Evolutionary conservation across 2,329 filamentous ascomycete species (phyloP).

Genomic region (Fonsecaea pedrosoi): DNA sequence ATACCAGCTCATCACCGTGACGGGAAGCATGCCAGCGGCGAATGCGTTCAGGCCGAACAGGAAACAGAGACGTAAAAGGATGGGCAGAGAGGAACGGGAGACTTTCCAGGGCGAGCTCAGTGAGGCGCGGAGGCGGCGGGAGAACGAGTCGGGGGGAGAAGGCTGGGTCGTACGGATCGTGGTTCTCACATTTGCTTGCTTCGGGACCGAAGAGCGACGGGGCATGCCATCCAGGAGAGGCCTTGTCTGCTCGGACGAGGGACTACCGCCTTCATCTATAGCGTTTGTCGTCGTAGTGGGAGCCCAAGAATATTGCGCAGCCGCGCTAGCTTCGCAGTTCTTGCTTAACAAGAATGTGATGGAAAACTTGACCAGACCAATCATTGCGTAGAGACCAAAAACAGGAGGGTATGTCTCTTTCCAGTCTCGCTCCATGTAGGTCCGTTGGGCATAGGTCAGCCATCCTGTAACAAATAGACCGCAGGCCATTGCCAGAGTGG

Average conservation of each 20-base stretch:
- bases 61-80: conserved; percentile 65
- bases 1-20: conserved; percentile 53
- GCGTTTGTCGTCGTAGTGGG: conserved; percentile 18
- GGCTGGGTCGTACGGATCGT: conserved; percentile 21
- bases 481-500: conserved; percentile 66
- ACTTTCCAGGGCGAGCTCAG: conserved; percentile 41
- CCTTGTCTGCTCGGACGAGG: conserved; percentile 31
- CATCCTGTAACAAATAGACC: conserved; percentile 57
- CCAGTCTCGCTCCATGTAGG: conserved; percentile 41
- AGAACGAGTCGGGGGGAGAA: conserved; percentile 14
- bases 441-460: conserved; percentile 48
- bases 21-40: conserved; percentile 71
- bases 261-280: conserved; percentile 30
- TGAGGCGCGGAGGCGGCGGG: conserved; percentile 26
- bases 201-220: conserved; percentile 14
- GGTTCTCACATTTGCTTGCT: conserved; percentile 12
- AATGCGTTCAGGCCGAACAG: conserved; percentile 73
- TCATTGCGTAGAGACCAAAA: conserved; percentile 25
- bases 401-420: conserved; percentile 26
- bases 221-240: conserved; percentile 14
- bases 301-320: conserved; percentile 23
- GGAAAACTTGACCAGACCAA: conserved; percentile 20
- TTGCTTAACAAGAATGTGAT: conserved; percentile 23
- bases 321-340: conserved; percentile 23
- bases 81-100: conserved; percentile 61